Base-by-base conservation (phyloP, 192 early-diverging fungal genomes). In the Podila horticola region DNA sequence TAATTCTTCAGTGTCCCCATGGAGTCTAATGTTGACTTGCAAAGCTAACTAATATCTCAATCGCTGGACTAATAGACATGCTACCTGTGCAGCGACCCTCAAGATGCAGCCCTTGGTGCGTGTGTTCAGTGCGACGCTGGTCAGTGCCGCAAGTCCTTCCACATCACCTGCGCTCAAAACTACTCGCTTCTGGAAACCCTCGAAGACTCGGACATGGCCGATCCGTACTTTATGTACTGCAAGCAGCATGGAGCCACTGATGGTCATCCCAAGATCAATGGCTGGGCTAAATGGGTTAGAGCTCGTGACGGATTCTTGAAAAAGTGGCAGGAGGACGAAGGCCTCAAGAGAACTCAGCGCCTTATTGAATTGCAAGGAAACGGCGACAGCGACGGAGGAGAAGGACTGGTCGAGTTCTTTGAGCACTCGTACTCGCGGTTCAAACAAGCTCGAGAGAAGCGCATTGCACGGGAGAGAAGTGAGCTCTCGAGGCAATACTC, bases 201-300 rank as follows among this genome's bases (percentile, higher is more conserved):
- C 7, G 86, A 88, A 31, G 84, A 88, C 26, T 71, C 77, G 20
- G 74, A 86, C 4, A 84, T 88, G 70, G 83, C 86, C 2, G 83
- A 88, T 48, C 86, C 86, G 10, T 88, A 88, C 69, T 88, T 88
- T 67, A 76, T 79, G 69, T 85, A 85, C 64, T 87, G 86, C 67
- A 75, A 74, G 49, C 68, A 82, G 22, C 86, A 87, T 62, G 71
- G 86, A 22, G 70, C 84, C 5, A 58, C 74, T 5, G 82, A 83
- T 60, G 77, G 77, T 1, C 77, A 81, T 24, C 33, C 74, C 28
- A 69, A 72, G 38, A 62, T 87, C 4, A 87, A 87, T 57, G 74
- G 71, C 0, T 85, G 84, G 84, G 84, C 79, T 20, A 83, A 77
- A 45, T 87, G 86, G 86, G 72, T 82, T 13, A 74, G 69, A 31